These are phyloP conservation scores for Emmonsia crescens DNA, from an alignment of 2,329 filamentous ascomycete species.

Conservation along the genomic window DNA sequence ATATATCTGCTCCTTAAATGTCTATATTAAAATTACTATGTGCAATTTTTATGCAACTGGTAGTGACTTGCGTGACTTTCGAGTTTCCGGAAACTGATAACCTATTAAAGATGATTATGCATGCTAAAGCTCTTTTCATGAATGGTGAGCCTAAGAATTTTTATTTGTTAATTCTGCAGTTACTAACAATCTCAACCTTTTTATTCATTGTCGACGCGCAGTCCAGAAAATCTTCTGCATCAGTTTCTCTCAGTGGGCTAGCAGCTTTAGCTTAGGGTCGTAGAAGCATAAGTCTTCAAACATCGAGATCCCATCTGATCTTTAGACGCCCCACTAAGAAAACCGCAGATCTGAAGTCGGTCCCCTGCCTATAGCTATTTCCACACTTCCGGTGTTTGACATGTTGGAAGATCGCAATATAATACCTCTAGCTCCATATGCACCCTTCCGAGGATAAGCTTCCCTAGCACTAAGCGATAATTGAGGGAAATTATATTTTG, in stretches of 20 bases:
- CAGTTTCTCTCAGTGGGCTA: too few relatives aligned
- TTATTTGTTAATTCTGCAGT: too few relatives aligned
- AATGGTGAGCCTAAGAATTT: too few relatives aligned
- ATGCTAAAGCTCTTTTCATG: too few relatives aligned
- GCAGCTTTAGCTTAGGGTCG: not conserved
- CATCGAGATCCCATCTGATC: not conserved
- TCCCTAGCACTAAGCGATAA: not conserved
- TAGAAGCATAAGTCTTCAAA: not conserved
- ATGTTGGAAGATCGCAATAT: slow-evolving; percentile 1
- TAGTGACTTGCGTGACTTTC: too few relatives aligned
- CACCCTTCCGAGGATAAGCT: not conserved
- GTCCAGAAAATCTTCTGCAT: not conserved
- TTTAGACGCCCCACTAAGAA: not conserved
- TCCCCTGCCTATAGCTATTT: not conserved
- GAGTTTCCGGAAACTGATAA: too few relatives aligned
- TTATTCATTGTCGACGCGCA: not conserved
- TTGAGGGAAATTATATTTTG: not conserved
- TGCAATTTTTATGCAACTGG: too few relatives aligned
- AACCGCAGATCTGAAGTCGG: not conserved
- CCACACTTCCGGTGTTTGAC: not conserved
- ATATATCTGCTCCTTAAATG: too few relatives aligned
- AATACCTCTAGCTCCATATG: not conserved
- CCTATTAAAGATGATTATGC: too few relatives aligned
- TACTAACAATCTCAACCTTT: too few relatives aligned
- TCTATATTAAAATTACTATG: too few relatives aligned